Percentiles rank a stretch among this genome's conserved stretches.
These are phyloP conservation scores for Candida ponderosae DNA, from an alignment of 805 yeast genomes.

Conservation along the genomic window DNA sequence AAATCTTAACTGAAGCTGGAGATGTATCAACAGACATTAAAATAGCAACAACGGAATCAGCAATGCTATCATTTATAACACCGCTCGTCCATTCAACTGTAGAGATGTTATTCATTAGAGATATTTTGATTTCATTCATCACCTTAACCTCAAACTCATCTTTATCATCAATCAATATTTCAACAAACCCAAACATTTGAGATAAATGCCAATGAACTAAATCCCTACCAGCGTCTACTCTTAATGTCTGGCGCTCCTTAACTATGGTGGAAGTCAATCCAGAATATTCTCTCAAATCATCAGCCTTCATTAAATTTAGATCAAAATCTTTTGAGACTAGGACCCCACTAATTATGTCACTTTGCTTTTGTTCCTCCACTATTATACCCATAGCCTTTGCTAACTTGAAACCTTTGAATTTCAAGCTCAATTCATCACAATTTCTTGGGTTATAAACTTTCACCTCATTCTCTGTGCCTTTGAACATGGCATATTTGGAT, in stretches of 20 bases:
- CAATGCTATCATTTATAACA: slow-evolving; percentile 83
- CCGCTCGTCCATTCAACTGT: slow-evolving; percentile 89
- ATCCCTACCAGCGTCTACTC: slow-evolving; percentile 73
- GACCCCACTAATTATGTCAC: slow-evolving; percentile 65
- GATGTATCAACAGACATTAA: slow-evolving; percentile 87
- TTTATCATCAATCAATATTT: slow-evolving; percentile 48
- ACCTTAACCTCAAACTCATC: slow-evolving; percentile 43
- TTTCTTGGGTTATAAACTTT: slow-evolving; percentile 89
- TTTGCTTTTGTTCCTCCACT: slow-evolving; percentile 35
- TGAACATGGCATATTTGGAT: slow-evolving; percentile 74
- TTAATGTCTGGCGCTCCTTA: slow-evolving; percentile 71
- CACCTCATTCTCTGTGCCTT: slow-evolving; percentile 83
- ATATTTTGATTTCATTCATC: slow-evolving; percentile 58
- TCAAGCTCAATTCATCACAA: slow-evolving; percentile 69
- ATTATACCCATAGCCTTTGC: slow-evolving; percentile 68
- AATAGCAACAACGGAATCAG: slow-evolving; percentile 89
- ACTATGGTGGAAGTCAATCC: slow-evolving; percentile 80
- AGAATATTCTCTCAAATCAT: slow-evolving; percentile 83
- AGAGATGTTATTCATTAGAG: slow-evolving; percentile 39
- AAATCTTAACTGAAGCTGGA: slow-evolving; percentile 87
- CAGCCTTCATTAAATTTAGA: slow-evolving; percentile 70
- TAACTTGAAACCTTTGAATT: slow-evolving; percentile 74
- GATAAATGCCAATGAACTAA: slow-evolving; percentile 82
- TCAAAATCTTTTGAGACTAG: slow-evolving; percentile 89
- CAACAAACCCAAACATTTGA: slow-evolving; percentile 90